Conservation (phyloP, 345 rosid genomes). For the Gossypium anomalum region DNA sequence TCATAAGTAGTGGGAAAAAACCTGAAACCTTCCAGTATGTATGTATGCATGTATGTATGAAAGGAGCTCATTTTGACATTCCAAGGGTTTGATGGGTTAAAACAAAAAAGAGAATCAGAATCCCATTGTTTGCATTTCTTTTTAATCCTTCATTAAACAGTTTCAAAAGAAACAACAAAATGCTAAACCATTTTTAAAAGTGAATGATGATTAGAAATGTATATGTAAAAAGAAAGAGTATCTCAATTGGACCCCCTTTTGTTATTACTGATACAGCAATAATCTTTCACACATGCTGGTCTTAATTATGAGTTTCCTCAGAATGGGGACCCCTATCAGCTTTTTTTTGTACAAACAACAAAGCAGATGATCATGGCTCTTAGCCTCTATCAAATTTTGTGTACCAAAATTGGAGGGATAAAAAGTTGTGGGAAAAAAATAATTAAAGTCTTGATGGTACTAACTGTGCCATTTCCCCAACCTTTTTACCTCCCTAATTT, state of each 20-base stretch:
- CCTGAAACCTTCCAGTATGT: too few species aligned
- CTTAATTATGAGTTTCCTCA: slow-evolving; percentile 8
- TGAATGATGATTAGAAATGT: background rate
- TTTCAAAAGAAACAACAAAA: background rate
- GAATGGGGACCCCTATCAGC: background rate
- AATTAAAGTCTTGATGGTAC: background rate
- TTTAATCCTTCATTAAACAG: background rate
- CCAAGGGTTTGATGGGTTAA: slow-evolving; percentile 14
- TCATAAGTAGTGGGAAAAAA: background rate
- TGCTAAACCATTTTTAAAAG: background rate
- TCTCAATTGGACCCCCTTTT: slow-evolving; percentile 6
- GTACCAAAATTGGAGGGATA: background rate
- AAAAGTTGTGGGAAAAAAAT: too few species aligned
- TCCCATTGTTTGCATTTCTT: slow-evolving; percentile 20
- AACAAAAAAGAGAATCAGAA: background rate
- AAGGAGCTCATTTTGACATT: slow-evolving; percentile 26
- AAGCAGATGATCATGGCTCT: background rate
- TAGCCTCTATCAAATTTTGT: background rate
- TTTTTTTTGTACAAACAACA: background rate
- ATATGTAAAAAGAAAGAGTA: background rate
- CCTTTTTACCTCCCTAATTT: background rate
- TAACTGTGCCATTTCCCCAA: background rate
- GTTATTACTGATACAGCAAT: background rate
- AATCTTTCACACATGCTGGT: slow-evolving; percentile 12
- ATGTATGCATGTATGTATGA: background rate